Conservation (phyloP, 352 stramenopile species). For the Phytophthora uliginosa region DNA sequence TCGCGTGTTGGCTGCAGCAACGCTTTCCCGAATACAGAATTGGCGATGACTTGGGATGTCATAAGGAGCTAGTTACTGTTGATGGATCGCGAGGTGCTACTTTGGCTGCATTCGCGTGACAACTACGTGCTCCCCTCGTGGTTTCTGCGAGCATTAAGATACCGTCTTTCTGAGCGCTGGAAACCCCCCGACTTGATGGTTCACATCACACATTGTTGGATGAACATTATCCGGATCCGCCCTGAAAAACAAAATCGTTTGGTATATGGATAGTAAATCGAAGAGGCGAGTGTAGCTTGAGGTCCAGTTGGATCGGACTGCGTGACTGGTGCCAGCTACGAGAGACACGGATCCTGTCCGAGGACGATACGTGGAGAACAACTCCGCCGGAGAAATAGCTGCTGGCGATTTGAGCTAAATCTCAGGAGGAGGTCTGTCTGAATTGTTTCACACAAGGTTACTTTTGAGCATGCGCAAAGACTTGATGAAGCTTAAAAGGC, state of each 20-base stretch:
- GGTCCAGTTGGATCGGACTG: too few relatives aligned
- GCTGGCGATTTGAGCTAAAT: too few relatives aligned
- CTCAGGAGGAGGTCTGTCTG: too few relatives aligned
- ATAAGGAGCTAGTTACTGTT: not conserved
- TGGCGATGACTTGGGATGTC: not conserved
- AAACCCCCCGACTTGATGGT: not conserved
- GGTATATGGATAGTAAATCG: too few relatives aligned
- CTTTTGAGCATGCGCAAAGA: too few relatives aligned
- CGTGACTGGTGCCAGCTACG: too few relatives aligned
- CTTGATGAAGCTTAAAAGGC: too few relatives aligned
- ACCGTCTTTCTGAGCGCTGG: not conserved
- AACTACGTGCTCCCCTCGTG: not conserved
- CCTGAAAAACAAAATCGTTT: not conserved
- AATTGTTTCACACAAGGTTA: too few relatives aligned
- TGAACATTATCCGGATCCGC: not conserved
- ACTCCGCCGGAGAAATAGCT: too few relatives aligned
- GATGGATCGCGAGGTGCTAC: not conserved
- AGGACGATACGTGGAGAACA: too few relatives aligned
- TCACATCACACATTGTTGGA: not conserved
- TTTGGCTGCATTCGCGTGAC: not conserved
- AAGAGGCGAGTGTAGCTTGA: too few relatives aligned
- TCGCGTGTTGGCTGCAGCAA: conserved; percentile 1
- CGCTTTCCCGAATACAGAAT: not conserved
- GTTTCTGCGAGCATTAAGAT: not conserved
- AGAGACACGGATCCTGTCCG: too few relatives aligned